Base-by-base conservation (phyloP, 768 basidiomycete species). In the Agrocybe praecox region DNA sequence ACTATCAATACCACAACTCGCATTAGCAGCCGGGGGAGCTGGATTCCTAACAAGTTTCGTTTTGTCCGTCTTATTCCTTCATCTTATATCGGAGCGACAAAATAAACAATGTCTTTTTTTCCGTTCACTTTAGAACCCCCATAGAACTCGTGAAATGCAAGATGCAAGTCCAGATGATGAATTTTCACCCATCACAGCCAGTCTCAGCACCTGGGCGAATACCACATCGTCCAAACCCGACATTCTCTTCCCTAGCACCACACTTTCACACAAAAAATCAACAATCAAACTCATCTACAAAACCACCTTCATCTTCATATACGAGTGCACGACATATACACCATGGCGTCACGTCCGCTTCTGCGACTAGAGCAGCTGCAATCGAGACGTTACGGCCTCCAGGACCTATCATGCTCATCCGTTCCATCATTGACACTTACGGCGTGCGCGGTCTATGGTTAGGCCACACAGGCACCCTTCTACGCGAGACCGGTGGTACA, bases 61-160 rank as follows among this genome's bases (percentile, higher is more conserved):
- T 50, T 74, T 98, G 91, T 94, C 62, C 54, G 90, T 82, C 52
- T 50, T 12, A 47, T 42, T 34, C 53, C 23, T 48, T 52, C 44
- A 21, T 49, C 23, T 42, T 53, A 51, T 32, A 19, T 36, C 46
- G 15, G 36, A 47, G 24, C 50, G 52, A 36, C 19, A 17, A 44
- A 52, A 48, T 18, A 59, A 51, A 21, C 26, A 29, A 29, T 29
- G 9, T 29, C 26, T 29, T 29, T 29, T 9, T 40, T 60, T 18
- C 36, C 12, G 32, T 46, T 44, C 29, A 19, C 40, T 46, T 22
- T 64, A 94, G 92, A 24, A 97, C 95, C 0, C 96, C 96, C 1
- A 88, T 98, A 55, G 96, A 97, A 65, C 87, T 97, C 48, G 85
- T 98, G 56, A 97, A 98, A 74, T 97, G 94, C 76, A 93, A 94